These are phyloP conservation scores for Phytophthora europaea DNA, from an alignment of 352 stramenopile species.

Conservation along the genomic window DNA sequence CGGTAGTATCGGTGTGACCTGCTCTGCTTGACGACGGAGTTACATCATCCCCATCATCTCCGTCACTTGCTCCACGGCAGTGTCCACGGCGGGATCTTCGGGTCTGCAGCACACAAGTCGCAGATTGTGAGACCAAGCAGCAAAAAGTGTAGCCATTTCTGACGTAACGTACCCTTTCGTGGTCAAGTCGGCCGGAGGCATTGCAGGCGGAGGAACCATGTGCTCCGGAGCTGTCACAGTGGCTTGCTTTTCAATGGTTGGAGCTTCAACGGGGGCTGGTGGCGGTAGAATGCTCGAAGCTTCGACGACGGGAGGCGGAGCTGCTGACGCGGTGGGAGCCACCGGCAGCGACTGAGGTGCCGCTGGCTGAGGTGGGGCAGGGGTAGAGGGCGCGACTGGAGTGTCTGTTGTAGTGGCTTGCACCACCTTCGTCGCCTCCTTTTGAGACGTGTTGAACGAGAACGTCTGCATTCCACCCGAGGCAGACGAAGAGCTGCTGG, in stretches of 20 bases:
- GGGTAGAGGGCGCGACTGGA: neutral
- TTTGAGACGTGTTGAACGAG: conserved; percentile 72
- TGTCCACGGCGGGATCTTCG: conserved; percentile 23
- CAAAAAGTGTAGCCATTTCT: conserved; percentile 25
- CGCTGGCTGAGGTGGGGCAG: conserved; percentile 8
- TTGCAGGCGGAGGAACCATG: conserved; percentile 20
- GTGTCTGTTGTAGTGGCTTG: conserved; percentile 5
- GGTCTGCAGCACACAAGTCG: conserved; percentile 7
- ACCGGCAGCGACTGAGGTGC: conserved; percentile 18
- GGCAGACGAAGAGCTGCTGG: conserved; percentile 39
- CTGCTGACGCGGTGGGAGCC: conserved; percentile 13
- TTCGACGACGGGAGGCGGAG: conserved; percentile 6
- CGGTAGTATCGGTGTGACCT: neutral
- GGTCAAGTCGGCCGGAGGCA: conserved; percentile 25
- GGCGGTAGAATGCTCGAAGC: conserved; percentile 14
- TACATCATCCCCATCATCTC: conserved; percentile 51
- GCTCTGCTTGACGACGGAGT: neutral
- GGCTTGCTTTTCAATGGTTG: conserved; percentile 40
- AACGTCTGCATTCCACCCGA: conserved; percentile 66
- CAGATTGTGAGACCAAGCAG: conserved; percentile 18
- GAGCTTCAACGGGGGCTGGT: conserved; percentile 28
- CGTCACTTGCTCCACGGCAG: conserved; percentile 36
- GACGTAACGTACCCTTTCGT: conserved; percentile 36
- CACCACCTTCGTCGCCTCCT: conserved; percentile 42
- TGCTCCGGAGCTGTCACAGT: conserved; percentile 43